Base-by-base conservation (phyloP, 371 early-diverging fungal genomes). In the Rhizopus delemar region DNA sequence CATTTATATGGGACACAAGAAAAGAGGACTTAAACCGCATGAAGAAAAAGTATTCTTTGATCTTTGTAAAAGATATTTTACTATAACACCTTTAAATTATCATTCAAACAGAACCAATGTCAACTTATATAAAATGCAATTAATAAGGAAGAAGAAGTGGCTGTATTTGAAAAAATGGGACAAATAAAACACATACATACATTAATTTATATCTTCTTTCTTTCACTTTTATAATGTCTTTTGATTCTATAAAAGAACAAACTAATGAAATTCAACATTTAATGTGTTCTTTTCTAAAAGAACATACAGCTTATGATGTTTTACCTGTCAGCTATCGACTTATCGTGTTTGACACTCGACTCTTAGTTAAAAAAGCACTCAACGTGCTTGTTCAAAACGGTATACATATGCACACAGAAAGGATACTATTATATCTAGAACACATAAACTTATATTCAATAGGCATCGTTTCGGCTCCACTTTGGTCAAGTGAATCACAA, bases 391-490 rank as follows among this genome's bases (percentile, higher is more conserved):
- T 96, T 32, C 96, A 95, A 67, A 94, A 98, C 70, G 93, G 95
- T 92, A 81, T 61, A 36, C 12, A 6, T 41, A 63, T 36, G 33
- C 6, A 36, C 39, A 32, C 11, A 58, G 35, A 29, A 5, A 32
- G 22, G 22, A 2, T 22, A 22, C 22, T 22, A 22, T 22, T 22
- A 22, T 22, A n/a, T 31, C 5, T 5, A 15, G 36, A 6, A 4
- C 48, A 41, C 57, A 36, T 56, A 51, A 48, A 34, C 39, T 29
- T 31, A 9, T 2, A 15, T 34, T 52, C 0, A 31, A 61, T 73
- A 92, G 96, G 93, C n/a, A 88, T 96, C 58, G 93, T 93, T 34
- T 92, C 93, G 11, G 97, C 97, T 11, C 95, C 96, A 41, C 71
- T 97, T 41, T 97, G 93, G 91, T 90, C 93, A 60, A 90, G 93